These are phyloP conservation scores for Laguncularia racemosa DNA, from an alignment of 345 rosid genomes.

Conservation along the genomic window DNA sequence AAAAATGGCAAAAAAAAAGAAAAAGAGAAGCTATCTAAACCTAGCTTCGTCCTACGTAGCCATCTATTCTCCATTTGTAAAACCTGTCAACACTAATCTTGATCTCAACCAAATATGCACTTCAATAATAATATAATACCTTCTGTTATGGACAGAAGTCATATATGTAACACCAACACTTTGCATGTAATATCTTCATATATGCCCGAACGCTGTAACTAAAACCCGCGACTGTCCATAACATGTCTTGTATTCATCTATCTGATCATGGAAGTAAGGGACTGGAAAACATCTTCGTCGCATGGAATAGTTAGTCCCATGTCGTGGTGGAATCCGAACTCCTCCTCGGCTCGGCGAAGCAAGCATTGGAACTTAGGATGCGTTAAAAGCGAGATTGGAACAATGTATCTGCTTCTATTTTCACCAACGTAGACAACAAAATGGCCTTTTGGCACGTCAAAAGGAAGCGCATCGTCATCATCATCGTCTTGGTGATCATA, in stretches of 20 bases:
- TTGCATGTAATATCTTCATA: no score
- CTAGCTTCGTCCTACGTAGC: no score
- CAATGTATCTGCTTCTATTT: background rate
- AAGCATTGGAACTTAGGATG: background rate
- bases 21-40: no score
- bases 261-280: no score
- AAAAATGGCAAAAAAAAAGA: no score
- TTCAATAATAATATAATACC: no score
- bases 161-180: no score
- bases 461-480: background rate
- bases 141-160: no score
- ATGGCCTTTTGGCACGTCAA: slow-evolving; percentile 14
- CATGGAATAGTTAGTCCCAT: background rate
- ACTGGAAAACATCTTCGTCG: background rate
- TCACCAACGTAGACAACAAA: slow-evolving; percentile 9
- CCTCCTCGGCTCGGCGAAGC: background rate
- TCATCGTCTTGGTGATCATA: no score
- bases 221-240: background rate
- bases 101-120: background rate
- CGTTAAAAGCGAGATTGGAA: background rate
- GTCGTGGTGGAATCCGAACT: background rate
- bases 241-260: background rate
- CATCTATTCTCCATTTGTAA: no score
- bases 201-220: no score
- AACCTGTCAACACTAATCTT: no score